Evolutionary conservation across 2,329 filamentous ascomycete genomes (phyloP).

Genomic region (Beauveria medogensis): DNA sequence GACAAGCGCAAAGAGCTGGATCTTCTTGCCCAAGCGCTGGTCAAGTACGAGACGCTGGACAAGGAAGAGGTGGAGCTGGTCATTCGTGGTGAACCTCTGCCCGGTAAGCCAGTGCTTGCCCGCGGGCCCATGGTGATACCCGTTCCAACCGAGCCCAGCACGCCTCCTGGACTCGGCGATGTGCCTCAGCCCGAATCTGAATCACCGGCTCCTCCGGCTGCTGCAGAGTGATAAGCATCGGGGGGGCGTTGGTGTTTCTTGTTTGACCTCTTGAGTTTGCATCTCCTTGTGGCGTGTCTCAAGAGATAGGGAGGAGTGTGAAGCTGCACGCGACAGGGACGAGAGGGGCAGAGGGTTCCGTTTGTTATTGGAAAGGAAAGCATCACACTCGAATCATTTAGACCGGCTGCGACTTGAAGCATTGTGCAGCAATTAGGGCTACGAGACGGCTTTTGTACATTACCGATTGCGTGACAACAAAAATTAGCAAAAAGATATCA

Average conservation of each 20-base stretch:
- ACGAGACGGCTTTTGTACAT: slow-evolving; percentile 1
- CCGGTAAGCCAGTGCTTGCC: slow-evolving; percentile 55
- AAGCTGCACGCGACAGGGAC: neutral
- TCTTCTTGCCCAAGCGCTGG: slow-evolving; percentile 74
- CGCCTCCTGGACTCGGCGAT: slow-evolving; percentile 27
- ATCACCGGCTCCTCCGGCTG: slow-evolving; percentile 9
- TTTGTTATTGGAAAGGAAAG: neutral
- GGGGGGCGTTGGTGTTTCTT: neutral
- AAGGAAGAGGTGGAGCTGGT: slow-evolving; percentile 87
- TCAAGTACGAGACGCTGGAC: slow-evolving; percentile 90
- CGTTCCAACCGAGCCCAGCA: slow-evolving; percentile 26
- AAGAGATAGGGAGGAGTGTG: neutral
- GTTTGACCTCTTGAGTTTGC: neutral
- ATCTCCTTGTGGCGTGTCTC: neutral
- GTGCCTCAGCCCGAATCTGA: slow-evolving; percentile 25
- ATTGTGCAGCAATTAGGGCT: neutral
- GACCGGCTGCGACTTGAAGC: neutral
- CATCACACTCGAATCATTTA: neutral
- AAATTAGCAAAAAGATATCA: slow-evolving; percentile 5
- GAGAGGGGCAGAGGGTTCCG: neutral
- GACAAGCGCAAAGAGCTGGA: slow-evolving; percentile 79
- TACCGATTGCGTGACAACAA: neutral
- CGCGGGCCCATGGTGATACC: slow-evolving; percentile 33
- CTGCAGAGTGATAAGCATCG: neutral
- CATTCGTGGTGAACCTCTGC: slow-evolving; percentile 74